Conservation (phyloP, 208 protist species). For the Novymonas esmeraldas region DNA sequence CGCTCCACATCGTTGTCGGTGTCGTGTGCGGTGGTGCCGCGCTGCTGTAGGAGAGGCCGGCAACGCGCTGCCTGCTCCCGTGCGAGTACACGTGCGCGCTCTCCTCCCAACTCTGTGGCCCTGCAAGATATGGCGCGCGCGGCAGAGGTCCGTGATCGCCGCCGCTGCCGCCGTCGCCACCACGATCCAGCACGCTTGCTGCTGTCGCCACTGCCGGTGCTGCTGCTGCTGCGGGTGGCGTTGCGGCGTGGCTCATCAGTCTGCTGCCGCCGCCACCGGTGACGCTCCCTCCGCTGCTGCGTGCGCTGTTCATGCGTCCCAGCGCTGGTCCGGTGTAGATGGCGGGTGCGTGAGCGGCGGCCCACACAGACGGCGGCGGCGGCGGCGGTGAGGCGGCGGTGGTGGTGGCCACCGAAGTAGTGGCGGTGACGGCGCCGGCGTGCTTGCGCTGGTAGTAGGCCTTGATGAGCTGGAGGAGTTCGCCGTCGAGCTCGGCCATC, state of each 20-base stretch:
- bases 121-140: too few relatives aligned
- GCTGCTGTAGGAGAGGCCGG: too few relatives aligned
- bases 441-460: constrained; percentile 48
- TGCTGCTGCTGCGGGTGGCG: neutral
- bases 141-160: too few relatives aligned
- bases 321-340: neutral
- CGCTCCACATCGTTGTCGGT: too few relatives aligned
- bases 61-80: constrained; percentile 6
- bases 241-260: neutral
- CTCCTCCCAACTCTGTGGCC: too few relatives aligned
- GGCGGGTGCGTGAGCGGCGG: neutral
- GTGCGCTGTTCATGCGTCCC: neutral
- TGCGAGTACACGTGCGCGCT: too few relatives aligned
- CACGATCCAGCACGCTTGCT: neutral
- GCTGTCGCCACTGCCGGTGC: constrained; percentile 3
- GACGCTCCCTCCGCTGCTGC: neutral
- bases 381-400: neutral
- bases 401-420: neutral
- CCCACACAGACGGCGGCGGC: neutral
- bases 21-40: too few relatives aligned
- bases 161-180: neutral
- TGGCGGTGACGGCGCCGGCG: neutral
- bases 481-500: constrained; percentile 45
- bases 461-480: constrained; percentile 51
- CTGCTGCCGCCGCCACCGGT: neutral